Evolutionary conservation across 2,329 filamentous ascomycete genomes (phyloP).

Genomic region (Graphilbum ipis-grandicollis): DNA sequence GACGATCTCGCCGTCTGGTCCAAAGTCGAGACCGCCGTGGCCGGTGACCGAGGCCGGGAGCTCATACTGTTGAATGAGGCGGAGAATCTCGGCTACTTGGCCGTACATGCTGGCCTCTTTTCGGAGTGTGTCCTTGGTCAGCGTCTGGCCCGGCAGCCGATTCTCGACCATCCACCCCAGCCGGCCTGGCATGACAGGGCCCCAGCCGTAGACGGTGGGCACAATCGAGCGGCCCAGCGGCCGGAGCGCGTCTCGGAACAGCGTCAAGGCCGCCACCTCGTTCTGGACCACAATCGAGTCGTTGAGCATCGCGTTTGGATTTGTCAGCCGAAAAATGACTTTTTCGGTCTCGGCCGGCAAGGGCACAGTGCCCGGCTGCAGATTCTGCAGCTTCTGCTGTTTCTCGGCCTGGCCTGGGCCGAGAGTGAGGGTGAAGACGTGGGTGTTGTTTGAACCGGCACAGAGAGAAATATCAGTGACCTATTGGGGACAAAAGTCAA

Average conservation of each 20-base stretch:
- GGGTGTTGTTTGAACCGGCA: too few relatives aligned
- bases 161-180: conserved; percentile 14
- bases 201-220: conserved; percentile 13
- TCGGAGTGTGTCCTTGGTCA: conserved; percentile 14
- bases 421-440: too few relatives aligned
- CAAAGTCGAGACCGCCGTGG: conserved; percentile 17
- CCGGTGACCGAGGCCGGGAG: conserved; percentile 15
- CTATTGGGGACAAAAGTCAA: too few relatives aligned
- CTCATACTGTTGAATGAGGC: conserved; percentile 14
- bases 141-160: conserved; percentile 13
- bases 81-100: conserved; percentile 15
- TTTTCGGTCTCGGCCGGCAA: conserved; percentile 12
- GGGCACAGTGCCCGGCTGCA: background rate
- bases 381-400: too few relatives aligned
- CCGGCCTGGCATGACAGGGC: conserved; percentile 13
- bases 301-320: conserved; percentile 15
- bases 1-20: conserved; percentile 13
- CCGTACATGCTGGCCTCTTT: too few relatives aligned
- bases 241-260: conserved; percentile 13
- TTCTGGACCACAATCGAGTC: conserved; percentile 14
- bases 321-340: conserved; percentile 17
- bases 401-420: too few relatives aligned
- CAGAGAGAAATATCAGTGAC: too few relatives aligned
- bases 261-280: conserved; percentile 15
- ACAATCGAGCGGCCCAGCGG: conserved; percentile 10